Conservation (phyloP, 768 basidiomycete genomes). For the Boletus rubescentipes region DNA sequence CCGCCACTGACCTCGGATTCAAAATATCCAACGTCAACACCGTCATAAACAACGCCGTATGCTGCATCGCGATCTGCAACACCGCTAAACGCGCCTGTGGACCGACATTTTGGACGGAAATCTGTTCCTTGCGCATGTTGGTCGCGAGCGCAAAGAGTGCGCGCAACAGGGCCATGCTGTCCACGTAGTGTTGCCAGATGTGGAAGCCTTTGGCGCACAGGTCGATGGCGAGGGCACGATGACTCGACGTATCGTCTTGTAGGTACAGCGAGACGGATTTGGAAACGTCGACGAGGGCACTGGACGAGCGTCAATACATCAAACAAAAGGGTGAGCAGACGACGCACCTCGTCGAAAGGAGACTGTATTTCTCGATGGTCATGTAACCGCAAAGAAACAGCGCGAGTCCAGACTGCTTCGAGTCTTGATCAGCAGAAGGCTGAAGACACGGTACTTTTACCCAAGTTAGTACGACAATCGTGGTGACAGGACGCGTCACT, state of each 20-base stretch:
- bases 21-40: constrained; percentile 89
- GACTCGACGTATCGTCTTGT: constrained; percentile 64
- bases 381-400: constrained; percentile 82
- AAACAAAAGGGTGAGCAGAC: neutral
- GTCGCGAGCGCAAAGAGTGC: constrained; percentile 82
- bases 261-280: constrained; percentile 80
- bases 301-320: constrained; percentile 28
- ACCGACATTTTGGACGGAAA: constrained; percentile 64
- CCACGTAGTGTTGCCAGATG: constrained; percentile 93
- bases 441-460: constrained; percentile 59
- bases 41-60: constrained; percentile 92
- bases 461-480: constrained; percentile 9
- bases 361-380: constrained; percentile 74
- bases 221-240: constrained; percentile 79
- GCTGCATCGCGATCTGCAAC: constrained; percentile 76
- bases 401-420: constrained; percentile 59
- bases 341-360: constrained; percentile 69
- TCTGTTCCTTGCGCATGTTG: constrained; percentile 64
- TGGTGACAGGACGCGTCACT: constrained; percentile 13
- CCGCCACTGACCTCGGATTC: constrained; percentile 67
- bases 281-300: constrained; percentile 79
- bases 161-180: constrained; percentile 85
- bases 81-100: constrained; percentile 82
- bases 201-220: constrained; percentile 88
- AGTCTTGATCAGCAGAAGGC: constrained; percentile 59